These are phyloP conservation scores for Recurvomyces mirabilis DNA, from an alignment of 495 filamentous ascomycete genomes.

Conservation along the genomic window DNA sequence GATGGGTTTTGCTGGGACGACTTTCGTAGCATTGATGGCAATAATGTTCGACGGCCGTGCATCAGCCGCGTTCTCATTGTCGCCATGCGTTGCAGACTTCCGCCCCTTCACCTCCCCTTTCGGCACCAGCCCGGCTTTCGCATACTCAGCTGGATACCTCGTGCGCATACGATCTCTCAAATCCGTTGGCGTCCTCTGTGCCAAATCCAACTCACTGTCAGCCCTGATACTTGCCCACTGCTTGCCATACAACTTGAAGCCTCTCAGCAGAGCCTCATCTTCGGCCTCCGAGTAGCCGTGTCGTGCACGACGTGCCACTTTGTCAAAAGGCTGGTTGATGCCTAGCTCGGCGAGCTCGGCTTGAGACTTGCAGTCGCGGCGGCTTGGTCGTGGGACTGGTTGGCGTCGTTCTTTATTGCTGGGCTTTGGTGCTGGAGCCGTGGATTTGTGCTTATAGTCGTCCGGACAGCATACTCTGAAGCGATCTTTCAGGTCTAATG, in stretches of 20 bases:
- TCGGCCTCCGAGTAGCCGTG: slow-evolving; percentile 63
- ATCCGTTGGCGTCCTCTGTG: slow-evolving; percentile 61
- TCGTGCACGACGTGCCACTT: slow-evolving; percentile 39
- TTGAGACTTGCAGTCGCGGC: slow-evolving; percentile 25
- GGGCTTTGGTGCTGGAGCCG: not conserved
- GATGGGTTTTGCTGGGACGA: no score
- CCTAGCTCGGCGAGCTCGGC: slow-evolving; percentile 47
- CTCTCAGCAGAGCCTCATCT: slow-evolving; percentile 64
- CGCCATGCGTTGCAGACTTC: not conserved
- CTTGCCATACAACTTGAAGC: slow-evolving; percentile 63
- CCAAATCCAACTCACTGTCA: slow-evolving; percentile 55
- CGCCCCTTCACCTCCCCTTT: slow-evolving; percentile 7
- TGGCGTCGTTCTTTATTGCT: not conserved
- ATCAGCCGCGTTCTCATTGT: not conserved
- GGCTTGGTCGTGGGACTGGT: not conserved
- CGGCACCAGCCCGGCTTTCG: slow-evolving; percentile 32
- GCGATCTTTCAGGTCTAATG: slow-evolving; percentile 75
- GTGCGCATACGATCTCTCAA: slow-evolving; percentile 74
- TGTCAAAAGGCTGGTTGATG: slow-evolving; percentile 43
- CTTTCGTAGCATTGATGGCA: not conserved
- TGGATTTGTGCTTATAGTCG: slow-evolving; percentile 17
- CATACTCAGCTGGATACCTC: slow-evolving; percentile 64
- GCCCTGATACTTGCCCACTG: slow-evolving; percentile 72
- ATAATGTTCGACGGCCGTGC: not conserved
- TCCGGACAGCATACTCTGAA: slow-evolving; percentile 67